phyloP scores from a whole-genome alignment of 495 filamentous ascomycete species.

The Hyaloscypha finlandica region DNA sequence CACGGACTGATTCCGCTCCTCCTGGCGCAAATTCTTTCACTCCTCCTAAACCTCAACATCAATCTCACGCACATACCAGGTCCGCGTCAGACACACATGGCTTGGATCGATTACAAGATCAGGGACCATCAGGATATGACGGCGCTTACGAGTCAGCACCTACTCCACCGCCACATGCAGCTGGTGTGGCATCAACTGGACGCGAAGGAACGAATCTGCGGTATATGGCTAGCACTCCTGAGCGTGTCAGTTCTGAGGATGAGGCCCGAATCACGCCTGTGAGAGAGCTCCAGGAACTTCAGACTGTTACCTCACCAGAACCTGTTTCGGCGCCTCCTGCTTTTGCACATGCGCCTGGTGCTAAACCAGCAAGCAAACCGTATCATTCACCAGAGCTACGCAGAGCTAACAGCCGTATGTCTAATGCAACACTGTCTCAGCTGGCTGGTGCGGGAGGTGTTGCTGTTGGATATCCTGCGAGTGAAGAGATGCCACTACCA shows the following conservation, averaged over 20 bases:
- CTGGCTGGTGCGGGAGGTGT: conserved; percentile 65
- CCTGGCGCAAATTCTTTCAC: conserved; percentile 30
- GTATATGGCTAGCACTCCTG: conserved; percentile 41
- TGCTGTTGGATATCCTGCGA: conserved; percentile 36
- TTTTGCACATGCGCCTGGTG: conserved; percentile 70
- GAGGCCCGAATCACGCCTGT: conserved; percentile 43
- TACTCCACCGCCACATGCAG: conserved; percentile 34
- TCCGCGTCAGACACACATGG: conserved; percentile 42
- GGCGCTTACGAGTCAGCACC: conserved; percentile 41
- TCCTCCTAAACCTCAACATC: conserved; percentile 2
- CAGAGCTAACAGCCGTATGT: conserved; percentile 77
- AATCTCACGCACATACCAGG: conserved; percentile 21
- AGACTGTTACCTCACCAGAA: conserved; percentile 61
- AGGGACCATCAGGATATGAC: conserved; percentile 28
- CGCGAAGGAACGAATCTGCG: conserved; percentile 17
- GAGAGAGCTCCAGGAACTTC: conserved; percentile 53
- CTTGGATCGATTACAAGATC: conserved; percentile 44
- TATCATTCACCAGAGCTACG: conserved; percentile 73
- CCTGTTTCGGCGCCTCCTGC: conserved; percentile 75
- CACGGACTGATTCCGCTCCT: conserved; percentile 47
- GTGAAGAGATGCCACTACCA: conserved; percentile 36
- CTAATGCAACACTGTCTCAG: conserved; percentile 75
- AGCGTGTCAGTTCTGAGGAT: conserved; percentile 61
- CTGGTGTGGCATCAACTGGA: conserved; percentile 19
- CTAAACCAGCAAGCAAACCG: conserved; percentile 66